phyloP scores from a whole-genome alignment of 129 eudicot species.

The Flaveria robusta region DNA sequence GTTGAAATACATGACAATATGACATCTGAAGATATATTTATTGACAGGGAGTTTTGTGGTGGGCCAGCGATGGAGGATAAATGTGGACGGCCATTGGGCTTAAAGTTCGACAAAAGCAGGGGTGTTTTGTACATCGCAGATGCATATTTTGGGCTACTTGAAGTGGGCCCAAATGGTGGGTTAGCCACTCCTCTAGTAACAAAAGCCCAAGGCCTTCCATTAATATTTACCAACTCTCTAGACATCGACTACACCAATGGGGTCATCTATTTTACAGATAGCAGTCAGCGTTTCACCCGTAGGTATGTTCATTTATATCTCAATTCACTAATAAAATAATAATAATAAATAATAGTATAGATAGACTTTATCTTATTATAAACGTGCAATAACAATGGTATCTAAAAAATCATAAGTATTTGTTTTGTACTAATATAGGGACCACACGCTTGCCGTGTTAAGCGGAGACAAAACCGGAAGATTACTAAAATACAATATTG shows the following conservation, averaged over 20 bases:
- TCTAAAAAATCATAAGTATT: neutral
- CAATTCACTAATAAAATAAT: too few relatives aligned
- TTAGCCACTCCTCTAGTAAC: constrained; percentile 57
- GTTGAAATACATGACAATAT: neutral
- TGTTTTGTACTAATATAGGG: constrained; percentile 25
- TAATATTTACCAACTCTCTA: constrained; percentile 68
- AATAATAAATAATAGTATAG: too few relatives aligned
- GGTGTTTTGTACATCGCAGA: constrained; percentile 80
- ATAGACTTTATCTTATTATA: too few relatives aligned
- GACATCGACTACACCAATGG: constrained; percentile 59
- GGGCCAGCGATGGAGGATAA: constrained; percentile 59
- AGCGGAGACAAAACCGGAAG: constrained; percentile 71
- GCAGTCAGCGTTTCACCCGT: constrained; percentile 63
- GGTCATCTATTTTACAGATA: constrained; percentile 72
- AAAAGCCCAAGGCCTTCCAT: constrained; percentile 46
- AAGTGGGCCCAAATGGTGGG: constrained; percentile 77
- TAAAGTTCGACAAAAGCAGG: constrained; percentile 52
- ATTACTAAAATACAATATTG: constrained; percentile 55
- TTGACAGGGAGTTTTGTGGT: constrained; percentile 52
- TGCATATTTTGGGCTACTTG: constrained; percentile 83
- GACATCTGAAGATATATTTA: neutral
- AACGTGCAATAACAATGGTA: too few relatives aligned
- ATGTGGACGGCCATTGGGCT: constrained; percentile 92
- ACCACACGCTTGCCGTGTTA: constrained; percentile 39
- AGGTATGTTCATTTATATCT: constrained; percentile 47